Conservation (phyloP, 2,329 filamentous ascomycete genomes). For the Botrytis squamosa region DNA sequence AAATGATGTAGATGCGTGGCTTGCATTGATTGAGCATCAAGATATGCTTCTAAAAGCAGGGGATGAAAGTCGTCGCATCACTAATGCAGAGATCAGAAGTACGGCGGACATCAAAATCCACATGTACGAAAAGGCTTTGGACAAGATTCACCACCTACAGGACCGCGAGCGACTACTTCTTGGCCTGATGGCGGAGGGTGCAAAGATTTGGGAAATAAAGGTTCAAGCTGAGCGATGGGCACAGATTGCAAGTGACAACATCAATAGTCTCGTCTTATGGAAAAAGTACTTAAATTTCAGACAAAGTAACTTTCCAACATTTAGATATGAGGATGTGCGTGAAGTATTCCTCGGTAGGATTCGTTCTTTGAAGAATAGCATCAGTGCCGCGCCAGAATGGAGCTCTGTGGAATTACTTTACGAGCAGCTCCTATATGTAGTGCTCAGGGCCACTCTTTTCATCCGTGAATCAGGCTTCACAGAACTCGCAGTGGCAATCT, state of each 20-base stretch:
- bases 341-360: slow-evolving; percentile 59
- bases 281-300: slow-evolving; percentile 69
- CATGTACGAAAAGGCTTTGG: slow-evolving; percentile 75
- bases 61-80: slow-evolving; percentile 48
- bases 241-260: slow-evolving; percentile 54
- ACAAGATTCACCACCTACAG: slow-evolving; percentile 47
- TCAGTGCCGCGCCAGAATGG: slow-evolving; percentile 8
- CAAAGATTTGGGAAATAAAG: slow-evolving; percentile 68
- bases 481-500: slow-evolving; percentile 74
- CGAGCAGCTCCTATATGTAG: slow-evolving; percentile 60
- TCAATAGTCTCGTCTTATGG: slow-evolving; percentile 66
- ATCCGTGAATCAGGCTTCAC: slow-evolving; percentile 73
- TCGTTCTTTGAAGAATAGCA: slow-evolving; percentile 43
- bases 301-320: slow-evolving; percentile 64
- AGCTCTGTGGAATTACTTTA: slow-evolving; percentile 31
- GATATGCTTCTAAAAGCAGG: slow-evolving; percentile 59
- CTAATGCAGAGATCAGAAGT: slow-evolving; percentile 62
- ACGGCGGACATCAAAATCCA: slow-evolving; percentile 78
- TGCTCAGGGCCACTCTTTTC: slow-evolving; percentile 72
- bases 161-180: slow-evolving; percentile 62
- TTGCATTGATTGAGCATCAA: slow-evolving; percentile 77
- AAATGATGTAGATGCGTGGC: slow-evolving; percentile 68
- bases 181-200: slow-evolving; percentile 70
- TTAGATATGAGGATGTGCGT: slow-evolving; percentile 67
- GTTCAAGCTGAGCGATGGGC: slow-evolving; percentile 65